These are phyloP conservation scores for Botrytis elliptica DNA, from an alignment of 2,329 filamentous ascomycete genomes.

Conservation along the genomic window DNA sequence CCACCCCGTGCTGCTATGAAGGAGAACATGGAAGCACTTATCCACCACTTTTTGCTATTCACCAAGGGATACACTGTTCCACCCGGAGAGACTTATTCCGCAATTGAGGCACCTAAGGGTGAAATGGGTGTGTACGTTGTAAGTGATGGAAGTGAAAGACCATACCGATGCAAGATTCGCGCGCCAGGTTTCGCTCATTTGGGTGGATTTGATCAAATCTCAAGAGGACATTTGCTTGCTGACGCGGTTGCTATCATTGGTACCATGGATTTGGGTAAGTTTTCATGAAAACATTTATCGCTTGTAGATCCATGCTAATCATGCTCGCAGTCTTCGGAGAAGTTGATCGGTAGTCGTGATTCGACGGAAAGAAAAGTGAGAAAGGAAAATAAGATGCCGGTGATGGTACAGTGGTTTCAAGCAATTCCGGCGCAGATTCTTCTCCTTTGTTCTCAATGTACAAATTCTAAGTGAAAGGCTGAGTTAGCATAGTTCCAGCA, in stretches of 20 bases:
- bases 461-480: slow-evolving; percentile 25
- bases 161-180: slow-evolving; percentile 96
- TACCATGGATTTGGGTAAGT: slow-evolving; percentile 80
- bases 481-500: slow-evolving; percentile 15
- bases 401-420: slow-evolving; percentile 9
- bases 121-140: slow-evolving; percentile 99
- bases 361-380: slow-evolving; percentile 24
- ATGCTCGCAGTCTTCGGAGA: slow-evolving; percentile 42
- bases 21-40: slow-evolving; percentile 99
- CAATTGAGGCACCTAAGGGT: slow-evolving; percentile 98
- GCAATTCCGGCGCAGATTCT: slow-evolving; percentile 22
- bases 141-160: slow-evolving; percentile 92
- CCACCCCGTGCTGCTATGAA: slow-evolving; percentile 98
- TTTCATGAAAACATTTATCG: slow-evolving; percentile 14
- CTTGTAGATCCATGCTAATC: slow-evolving; percentile 28
- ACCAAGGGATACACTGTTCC: slow-evolving; percentile 98
- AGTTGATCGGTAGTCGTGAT: slow-evolving; percentile 49
- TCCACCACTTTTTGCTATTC: slow-evolving; percentile 98
- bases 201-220: slow-evolving; percentile 89
- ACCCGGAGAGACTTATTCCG: slow-evolving; percentile 95
- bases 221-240: slow-evolving; percentile 87
- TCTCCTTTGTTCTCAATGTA: slow-evolving; percentile 31
- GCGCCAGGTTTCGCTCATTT: slow-evolving; percentile 96
- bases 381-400: slow-evolving; percentile 29
- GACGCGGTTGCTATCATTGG: slow-evolving; percentile 96